A percentile compares a stretch with the other conserved stretches of the same genome.
phyloP scores from a whole-genome alignment of 148 eudicot species.

The Dysphania ambrosioides region DNA sequence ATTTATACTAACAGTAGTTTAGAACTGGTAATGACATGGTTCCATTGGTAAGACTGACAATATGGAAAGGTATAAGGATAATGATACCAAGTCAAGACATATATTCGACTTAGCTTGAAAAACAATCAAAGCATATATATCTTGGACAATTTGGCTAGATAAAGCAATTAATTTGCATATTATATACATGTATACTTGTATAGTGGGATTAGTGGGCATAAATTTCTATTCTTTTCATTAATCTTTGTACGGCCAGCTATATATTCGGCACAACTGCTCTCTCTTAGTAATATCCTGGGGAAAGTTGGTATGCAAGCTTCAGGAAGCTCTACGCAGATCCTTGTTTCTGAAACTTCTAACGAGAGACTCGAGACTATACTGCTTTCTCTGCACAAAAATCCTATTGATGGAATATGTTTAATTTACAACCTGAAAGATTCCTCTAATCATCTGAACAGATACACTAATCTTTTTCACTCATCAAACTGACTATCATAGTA shows the following conservation, averaged over 20 bases:
- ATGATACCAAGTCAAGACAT: not conserved
- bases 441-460: not conserved
- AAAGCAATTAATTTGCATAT: not conserved
- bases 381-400: not conserved
- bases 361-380: not conserved
- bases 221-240: not conserved
- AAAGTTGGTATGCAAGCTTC: not conserved
- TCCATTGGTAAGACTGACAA: not conserved
- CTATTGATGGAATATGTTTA: not conserved
- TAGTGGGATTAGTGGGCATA: not conserved
- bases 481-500: not conserved
- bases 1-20: not conserved
- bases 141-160: not conserved
- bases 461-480: not conserved
- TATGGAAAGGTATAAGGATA: not conserved
- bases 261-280: too few species aligned
- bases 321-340: not conserved
- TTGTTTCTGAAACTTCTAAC: not conserved
- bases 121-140: not conserved
- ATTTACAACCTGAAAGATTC: not conserved
- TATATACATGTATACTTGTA: not conserved
- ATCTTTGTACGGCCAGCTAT: too few species aligned
- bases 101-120: not conserved
- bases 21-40: not conserved
- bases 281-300: too few species aligned